These are phyloP conservation scores for Metschnikowia reukaufii DNA, from an alignment of 805 yeast species.

Conservation along the genomic window DNA sequence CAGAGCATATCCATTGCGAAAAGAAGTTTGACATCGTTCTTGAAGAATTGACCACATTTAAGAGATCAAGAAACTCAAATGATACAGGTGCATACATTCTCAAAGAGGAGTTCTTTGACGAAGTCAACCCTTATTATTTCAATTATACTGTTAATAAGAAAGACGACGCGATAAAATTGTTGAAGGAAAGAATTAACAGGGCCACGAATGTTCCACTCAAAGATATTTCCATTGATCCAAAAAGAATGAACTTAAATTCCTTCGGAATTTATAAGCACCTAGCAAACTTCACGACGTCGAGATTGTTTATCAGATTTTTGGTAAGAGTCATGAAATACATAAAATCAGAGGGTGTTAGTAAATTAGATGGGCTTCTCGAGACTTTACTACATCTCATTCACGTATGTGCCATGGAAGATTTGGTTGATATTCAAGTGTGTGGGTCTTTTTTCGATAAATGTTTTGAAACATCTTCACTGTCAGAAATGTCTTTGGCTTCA, in stretches of 20 bases:
- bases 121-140: constrained; percentile 66
- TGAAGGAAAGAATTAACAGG: constrained; percentile 52
- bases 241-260: constrained; percentile 29
- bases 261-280: constrained; percentile 44
- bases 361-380: constrained; percentile 57
- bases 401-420: constrained; percentile 42
- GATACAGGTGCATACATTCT: constrained; percentile 39
- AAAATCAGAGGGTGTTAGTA: constrained; percentile 34
- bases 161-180: constrained; percentile 74
- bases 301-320: constrained; percentile 53
- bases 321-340: constrained; percentile 48
- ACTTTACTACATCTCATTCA: constrained; percentile 69
- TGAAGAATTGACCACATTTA: constrained; percentile 33
- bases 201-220: constrained; percentile 36
- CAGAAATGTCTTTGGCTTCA: constrained; percentile 38
- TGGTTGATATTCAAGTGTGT: constrained; percentile 27
- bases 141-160: constrained; percentile 75
- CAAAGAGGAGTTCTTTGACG: constrained; percentile 35
- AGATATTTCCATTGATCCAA: constrained; percentile 61
- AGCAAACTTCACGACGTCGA: constrained; percentile 52
- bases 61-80: constrained; percentile 34
- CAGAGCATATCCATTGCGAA: constrained; percentile 74
- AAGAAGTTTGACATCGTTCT: constrained; percentile 64
- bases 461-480: constrained; percentile 23
- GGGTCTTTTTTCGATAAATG: constrained; percentile 34